phyloP scores from a whole-genome alignment of 805 yeast species.

The Teunomyces barrocoloradensis region DNA sequence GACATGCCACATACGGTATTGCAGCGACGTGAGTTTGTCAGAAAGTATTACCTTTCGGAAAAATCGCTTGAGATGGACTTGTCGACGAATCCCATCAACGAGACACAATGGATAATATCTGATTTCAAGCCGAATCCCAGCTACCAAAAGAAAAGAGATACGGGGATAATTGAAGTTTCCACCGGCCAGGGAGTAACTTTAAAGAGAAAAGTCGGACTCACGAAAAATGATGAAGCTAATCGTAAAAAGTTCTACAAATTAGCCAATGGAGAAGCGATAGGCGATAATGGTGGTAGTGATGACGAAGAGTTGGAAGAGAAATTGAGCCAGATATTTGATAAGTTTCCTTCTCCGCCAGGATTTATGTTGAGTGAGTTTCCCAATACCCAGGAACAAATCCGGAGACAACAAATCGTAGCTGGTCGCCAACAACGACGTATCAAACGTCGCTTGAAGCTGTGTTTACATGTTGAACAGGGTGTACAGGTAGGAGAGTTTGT shows the following conservation, averaged over 20 bases:
- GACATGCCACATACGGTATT: conserved; percentile 25
- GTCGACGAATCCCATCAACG: conserved; percentile 33
- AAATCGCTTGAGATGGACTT: conserved; percentile 24
- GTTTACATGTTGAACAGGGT: conserved; percentile 16
- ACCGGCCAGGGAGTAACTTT: conserved; percentile 6
- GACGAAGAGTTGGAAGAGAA: conserved; percentile 15
- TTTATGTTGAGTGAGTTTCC: conserved; percentile 40
- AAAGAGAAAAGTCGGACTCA: conserved; percentile 14
- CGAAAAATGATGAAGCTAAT: conserved; percentile 14
- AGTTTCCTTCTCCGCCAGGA: conserved; percentile 40
- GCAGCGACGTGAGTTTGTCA: conserved; percentile 30
- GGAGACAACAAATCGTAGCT: conserved; percentile 18
- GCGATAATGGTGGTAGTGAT: conserved; percentile 1
- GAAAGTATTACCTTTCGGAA: conserved; percentile 21
- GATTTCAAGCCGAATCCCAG: conserved; percentile 35
- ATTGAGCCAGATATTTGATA: conserved; percentile 33
- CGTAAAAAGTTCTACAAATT: conserved; percentile 12
- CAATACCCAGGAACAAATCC: conserved; percentile 27
- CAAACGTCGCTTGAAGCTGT: conserved; percentile 24
- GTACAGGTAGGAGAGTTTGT: conserved; percentile 29
- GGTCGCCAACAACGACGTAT: conserved; percentile 26
- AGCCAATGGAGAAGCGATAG: conserved; percentile 1
- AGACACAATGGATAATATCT: conserved; percentile 31
- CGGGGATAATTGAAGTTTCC: conserved; percentile 4
- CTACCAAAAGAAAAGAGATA: conserved; percentile 12